Evolutionary conservation across 1,139 yeast species (phyloP).

Genomic region (Scheffersomyces insectosa): DNA sequence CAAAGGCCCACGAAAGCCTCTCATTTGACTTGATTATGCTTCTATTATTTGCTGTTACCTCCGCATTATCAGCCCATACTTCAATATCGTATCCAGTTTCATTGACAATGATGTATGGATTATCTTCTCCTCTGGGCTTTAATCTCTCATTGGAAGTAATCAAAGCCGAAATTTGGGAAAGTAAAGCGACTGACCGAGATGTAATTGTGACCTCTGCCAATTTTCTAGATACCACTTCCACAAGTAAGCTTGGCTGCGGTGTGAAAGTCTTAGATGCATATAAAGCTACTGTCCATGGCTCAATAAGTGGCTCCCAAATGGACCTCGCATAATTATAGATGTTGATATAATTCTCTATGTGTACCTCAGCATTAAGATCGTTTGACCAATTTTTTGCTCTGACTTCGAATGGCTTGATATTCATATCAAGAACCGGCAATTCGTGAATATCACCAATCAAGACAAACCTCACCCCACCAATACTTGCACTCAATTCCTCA

Average conservation of each 20-base stretch:
- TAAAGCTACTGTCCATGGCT: slow-evolving; percentile 81
- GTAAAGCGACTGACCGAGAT: slow-evolving; percentile 73
- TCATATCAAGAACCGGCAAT: slow-evolving; percentile 84
- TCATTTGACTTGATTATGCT: slow-evolving; percentile 51
- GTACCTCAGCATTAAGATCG: slow-evolving; percentile 71
- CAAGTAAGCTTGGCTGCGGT: slow-evolving; percentile 49
- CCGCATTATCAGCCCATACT: slow-evolving; percentile 66
- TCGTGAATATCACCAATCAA: slow-evolving; percentile 94
- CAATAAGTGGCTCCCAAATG: slow-evolving; percentile 94
- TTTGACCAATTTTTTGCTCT: slow-evolving; percentile 88
- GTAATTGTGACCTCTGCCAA: slow-evolving; percentile 81
- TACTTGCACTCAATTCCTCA: slow-evolving; percentile 67
- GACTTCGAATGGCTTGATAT: slow-evolving; percentile 70
- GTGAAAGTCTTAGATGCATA: slow-evolving; percentile 56
- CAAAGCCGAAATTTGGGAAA: slow-evolving; percentile 66
- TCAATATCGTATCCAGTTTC: slow-evolving; percentile 82
- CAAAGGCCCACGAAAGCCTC: slow-evolving; percentile 83
- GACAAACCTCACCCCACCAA: slow-evolving; percentile 85
- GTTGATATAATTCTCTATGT: slow-evolving; percentile 70
- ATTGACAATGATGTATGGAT: slow-evolving; percentile 79
- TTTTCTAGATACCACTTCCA: slow-evolving; percentile 71
- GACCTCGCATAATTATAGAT: slow-evolving; percentile 90
- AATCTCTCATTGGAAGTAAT: slow-evolving; percentile 54
- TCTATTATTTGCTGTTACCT: slow-evolving; percentile 16
- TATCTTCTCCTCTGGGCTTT: slow-evolving; percentile 74